phyloP scores from a whole-genome alignment of 805 yeast genomes.

The baker's yeast (Saccharomyces cerevisiae) region DNA sequence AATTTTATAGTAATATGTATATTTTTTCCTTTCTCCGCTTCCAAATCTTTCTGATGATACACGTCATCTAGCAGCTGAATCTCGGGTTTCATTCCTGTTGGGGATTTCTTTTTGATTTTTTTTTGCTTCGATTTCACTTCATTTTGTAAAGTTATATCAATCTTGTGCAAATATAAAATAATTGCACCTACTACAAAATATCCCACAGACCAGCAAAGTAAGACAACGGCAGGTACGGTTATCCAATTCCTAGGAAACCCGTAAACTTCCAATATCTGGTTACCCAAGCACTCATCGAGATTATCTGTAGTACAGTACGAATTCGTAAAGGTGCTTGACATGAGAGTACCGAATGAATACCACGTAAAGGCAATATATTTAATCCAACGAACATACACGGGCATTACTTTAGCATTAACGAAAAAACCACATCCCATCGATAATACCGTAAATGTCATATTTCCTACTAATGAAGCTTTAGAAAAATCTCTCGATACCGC shows the following conservation, averaged over 20 bases:
- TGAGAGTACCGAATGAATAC: conserved; percentile 66
- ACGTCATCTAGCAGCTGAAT: background rate
- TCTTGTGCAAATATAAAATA: conserved; percentile 40
- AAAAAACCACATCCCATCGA: conserved; percentile 77
- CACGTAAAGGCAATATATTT: conserved; percentile 69
- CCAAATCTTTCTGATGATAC: conserved; percentile 12
- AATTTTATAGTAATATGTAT: conserved; percentile 11
- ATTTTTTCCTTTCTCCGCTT: conserved; percentile 2
- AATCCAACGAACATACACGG: conserved; percentile 81
- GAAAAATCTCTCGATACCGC: conserved; percentile 55
- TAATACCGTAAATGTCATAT: conserved; percentile 59
- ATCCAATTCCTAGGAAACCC: conserved; percentile 64
- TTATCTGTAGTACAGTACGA: conserved; percentile 44
- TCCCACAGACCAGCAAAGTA: conserved; percentile 51
- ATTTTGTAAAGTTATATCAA: conserved; percentile 22
- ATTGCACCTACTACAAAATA: conserved; percentile 43
- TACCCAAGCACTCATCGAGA: conserved; percentile 32
- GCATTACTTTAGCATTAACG: conserved; percentile 63
- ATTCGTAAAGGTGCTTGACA: conserved; percentile 57
- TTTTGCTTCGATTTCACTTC: conserved; percentile 16
- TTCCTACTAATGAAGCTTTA: conserved; percentile 51
- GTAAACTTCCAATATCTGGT: conserved; percentile 42
- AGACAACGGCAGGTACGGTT: conserved; percentile 52
- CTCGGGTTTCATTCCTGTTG: conserved; percentile 1
- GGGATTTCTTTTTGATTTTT: background rate